Evolutionary conservation across 495 filamentous ascomycete genomes (phyloP), one percentile per base, ranked within the genome.

Genomic region (Penicillium alfredii): DNA sequence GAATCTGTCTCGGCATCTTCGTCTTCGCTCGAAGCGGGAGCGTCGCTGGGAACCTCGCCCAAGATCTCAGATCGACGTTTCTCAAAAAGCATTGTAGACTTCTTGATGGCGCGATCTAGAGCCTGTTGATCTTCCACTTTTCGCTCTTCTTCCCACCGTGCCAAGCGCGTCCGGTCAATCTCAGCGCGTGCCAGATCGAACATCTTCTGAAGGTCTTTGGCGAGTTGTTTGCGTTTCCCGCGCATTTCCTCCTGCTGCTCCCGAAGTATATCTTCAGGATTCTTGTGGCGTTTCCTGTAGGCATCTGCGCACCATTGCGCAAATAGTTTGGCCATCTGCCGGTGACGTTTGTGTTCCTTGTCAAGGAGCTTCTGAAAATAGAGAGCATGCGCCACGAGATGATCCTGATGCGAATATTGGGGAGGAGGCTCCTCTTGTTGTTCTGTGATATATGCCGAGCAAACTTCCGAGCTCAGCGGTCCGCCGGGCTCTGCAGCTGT

Each of bases 61-160:
- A 60, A 69, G 61, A 54, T 66, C 55, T 74, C 76, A 21, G 72
- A 43, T 55, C 73, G 69, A 51, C 49, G 61, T 57, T 60, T 83
- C 61, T 53, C 76, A 61, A 53, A 77, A 42, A 58, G 73, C 64
- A 58, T 64, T 14, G 70, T 79, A 7, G 73, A 74, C 28, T 84
- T 72, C 45, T 84, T 86, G 30, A 95, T 80, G 13, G 86, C 86
- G 52, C 86, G 77, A 44, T 93, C 86, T 39, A 95, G 64, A 6
- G 84, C 82, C 47, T 86, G 78, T 50, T 88, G 86, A 36, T 88
- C 83, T 43, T 81, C 71, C 13, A 75, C 77, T 53, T 90, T 84
- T 53, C 92, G 81, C 55, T 92, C 81, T 32, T 82, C 84, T 53
- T 94, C 84, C 86, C 86, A 94, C 25, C 78, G 77, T 29, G 77